phyloP scores from a whole-genome alignment of 148 eudicot genomes.

The Vaccinium corymbosum region DNA sequence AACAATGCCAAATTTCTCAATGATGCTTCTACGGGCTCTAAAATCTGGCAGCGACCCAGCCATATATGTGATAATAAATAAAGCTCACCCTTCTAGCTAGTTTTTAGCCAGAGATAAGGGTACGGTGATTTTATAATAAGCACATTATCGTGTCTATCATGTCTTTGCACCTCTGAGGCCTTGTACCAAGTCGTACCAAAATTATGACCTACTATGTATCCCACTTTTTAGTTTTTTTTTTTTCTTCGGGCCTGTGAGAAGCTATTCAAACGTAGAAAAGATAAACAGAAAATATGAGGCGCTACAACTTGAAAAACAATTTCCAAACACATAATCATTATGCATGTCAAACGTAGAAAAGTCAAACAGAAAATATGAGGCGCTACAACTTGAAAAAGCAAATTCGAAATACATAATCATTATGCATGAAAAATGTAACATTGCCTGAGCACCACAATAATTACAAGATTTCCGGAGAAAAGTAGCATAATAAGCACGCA shows the following conservation, averaged over 20 bases:
- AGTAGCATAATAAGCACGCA: not conserved
- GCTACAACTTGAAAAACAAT: not conserved
- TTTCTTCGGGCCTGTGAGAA: not conserved
- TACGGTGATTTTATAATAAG: not conserved
- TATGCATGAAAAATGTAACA: not conserved
- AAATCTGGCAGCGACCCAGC: not conserved
- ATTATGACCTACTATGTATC: not conserved
- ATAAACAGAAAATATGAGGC: not conserved
- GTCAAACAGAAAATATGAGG: not conserved
- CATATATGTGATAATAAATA: not conserved
- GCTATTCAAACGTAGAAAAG: not conserved
- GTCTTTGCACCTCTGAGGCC: not conserved
- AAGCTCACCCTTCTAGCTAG: conserved; percentile 7
- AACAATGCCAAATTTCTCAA: conserved; percentile 11
- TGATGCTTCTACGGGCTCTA: not conserved
- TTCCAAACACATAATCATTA: not conserved
- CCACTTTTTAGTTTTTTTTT: not conserved
- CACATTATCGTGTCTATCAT: conserved; percentile 1
- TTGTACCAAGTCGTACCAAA: not conserved
- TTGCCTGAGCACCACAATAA: not conserved
- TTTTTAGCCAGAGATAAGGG: not conserved
- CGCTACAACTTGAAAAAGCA: not conserved
- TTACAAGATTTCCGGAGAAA: not conserved
- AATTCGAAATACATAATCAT: not conserved
- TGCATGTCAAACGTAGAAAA: not conserved